Conservation (phyloP, 2,329 filamentous ascomycete species). For the Alternaria dauci region DNA sequence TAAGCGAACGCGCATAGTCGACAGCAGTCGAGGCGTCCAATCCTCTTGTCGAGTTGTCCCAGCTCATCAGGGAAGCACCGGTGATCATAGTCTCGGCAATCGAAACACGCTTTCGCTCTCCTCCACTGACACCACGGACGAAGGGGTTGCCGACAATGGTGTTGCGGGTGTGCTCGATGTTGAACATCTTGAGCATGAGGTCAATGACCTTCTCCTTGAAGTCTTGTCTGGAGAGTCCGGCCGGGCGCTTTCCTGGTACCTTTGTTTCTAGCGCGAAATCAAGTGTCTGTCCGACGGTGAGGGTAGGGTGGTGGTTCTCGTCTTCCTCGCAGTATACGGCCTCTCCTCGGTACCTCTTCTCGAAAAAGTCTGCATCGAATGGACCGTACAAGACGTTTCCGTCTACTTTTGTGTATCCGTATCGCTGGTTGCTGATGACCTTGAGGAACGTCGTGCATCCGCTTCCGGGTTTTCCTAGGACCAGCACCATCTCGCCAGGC, state of each 20-base stretch:
- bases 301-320: slow-evolving; percentile 82
- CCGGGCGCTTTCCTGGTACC: slow-evolving; percentile 80
- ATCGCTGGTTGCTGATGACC: slow-evolving; percentile 63
- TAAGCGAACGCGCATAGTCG: slow-evolving; percentile 58
- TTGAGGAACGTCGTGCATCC: slow-evolving; percentile 65
- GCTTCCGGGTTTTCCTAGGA: slow-evolving; percentile 76
- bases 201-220: slow-evolving; percentile 80
- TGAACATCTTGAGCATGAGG: slow-evolving; percentile 87
- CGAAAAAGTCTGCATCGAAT: slow-evolving; percentile 74
- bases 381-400: slow-evolving; percentile 82
- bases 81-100: slow-evolving; percentile 85
- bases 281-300: slow-evolving; percentile 88
- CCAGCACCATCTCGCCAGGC: slow-evolving; percentile 88
- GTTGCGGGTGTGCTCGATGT: slow-evolving; percentile 85
- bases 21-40: slow-evolving; percentile 60
- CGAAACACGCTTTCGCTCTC: slow-evolving; percentile 80
- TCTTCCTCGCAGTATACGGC: slow-evolving; percentile 88
- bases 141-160: slow-evolving; percentile 87
- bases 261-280: slow-evolving; percentile 86
- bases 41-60: slow-evolving; percentile 61
- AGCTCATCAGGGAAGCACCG: slow-evolving; percentile 74
- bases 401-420: slow-evolving; percentile 66
- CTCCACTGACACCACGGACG: slow-evolving; percentile 78
- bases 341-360: slow-evolving; percentile 77
- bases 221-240: slow-evolving; percentile 73